Evolutionary conservation across 116 monocot species (phyloP), one percentile per base, ranked within the genome.

Genomic region (Zostera marina): DNA sequence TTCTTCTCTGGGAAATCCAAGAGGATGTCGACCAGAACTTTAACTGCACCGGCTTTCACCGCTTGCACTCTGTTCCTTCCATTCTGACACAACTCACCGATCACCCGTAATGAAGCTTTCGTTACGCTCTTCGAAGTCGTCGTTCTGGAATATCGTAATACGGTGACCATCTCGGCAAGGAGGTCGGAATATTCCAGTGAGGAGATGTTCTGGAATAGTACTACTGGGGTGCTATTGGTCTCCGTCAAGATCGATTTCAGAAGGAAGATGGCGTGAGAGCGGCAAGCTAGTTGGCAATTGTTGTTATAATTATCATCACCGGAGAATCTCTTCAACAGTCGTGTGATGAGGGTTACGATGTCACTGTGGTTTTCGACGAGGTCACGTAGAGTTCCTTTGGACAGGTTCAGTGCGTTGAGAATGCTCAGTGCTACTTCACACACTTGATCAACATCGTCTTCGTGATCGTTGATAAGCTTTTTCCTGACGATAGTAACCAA

Each of bases 181-280:
- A 79, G 10, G 4, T 60, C 63, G 12, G 46, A 44, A n/a, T n/a
- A n/a, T 16, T 22, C 14, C 4, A 70, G 9, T 17, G 3, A 41
- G 12, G 11, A 62, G 53, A 7, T 42, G n/a, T 7, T 42, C 25
- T 4, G 70, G 59, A 10, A n/a, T n/a, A n/a, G n/a, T n/a, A n/a
- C n/a, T n/a, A n/a, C n/a, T n/a, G n/a, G n/a, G n/a, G n/a, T n/a
- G n/a, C n/a, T n/a, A n/a, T 41, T 22, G 19, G 17, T 52, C 13
- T 42, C 67, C 16, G n/a, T 10, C 1, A 60, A 1, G 4, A 72
- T 16, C 17, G 74, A 70, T 13, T 70, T 81, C 20, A 92, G 63
- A 2, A 92, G 54, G 13, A 66, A 39, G 3, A 62, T 20, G 0
- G 83, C 81, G 48, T 79, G 22, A 32, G 66, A 58, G 13, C 80